Base-by-base conservation (phyloP, 495 filamentous ascomycete species). In the Talaromyces borbonicus region DNA sequence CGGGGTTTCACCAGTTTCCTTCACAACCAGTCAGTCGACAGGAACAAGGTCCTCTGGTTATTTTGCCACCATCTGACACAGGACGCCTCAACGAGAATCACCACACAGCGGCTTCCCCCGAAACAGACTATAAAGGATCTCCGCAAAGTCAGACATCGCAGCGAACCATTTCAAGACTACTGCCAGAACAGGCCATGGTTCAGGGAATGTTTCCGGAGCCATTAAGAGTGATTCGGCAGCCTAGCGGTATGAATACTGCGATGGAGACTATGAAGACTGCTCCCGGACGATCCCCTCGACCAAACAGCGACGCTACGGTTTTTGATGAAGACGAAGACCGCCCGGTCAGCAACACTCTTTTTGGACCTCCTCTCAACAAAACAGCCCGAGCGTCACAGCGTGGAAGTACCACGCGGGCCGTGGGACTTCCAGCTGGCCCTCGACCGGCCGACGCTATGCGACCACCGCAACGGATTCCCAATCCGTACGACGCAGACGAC, bases 271-370 rank as follows among this genome's bases (percentile, higher is more conserved):
- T 38, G 16, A 22, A 20, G 35, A 20, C 22, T 7, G 35, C 22
- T 0, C 16, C 16, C 7, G 35, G 35, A 3, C 32, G 14, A 2
- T 26, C 43, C 25, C 29, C 22, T 3, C 51, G 64, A 3, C 62
- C 60, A 5, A 35, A 23, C 15, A 72, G 66, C 45, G 52, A 56
- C 7, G 62, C 53, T 20, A 69, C 66, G 1, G 39, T 64, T 2
- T 66, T 68, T 39, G 68, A 71, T 51, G 68, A 71, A 32, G 63
- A 69, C 23, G 35, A 27, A 32, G 48, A 43, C 33, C 51, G 35
- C 16, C 44, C 48, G 20, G 19, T 14, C 20, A 54, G 44, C 22
- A 26, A 24, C 20, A 54, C 41, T 18, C 39, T 55, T 25, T 38
- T 51, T 14, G 49, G 48, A 20, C 46, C 48, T 6, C 39, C 52